A percentile compares a stretch with the other conserved stretches of the same genome.
phyloP scores from a whole-genome alignment of 1,284 basidiomycete genomes.

The Irpex sp. region DNA sequence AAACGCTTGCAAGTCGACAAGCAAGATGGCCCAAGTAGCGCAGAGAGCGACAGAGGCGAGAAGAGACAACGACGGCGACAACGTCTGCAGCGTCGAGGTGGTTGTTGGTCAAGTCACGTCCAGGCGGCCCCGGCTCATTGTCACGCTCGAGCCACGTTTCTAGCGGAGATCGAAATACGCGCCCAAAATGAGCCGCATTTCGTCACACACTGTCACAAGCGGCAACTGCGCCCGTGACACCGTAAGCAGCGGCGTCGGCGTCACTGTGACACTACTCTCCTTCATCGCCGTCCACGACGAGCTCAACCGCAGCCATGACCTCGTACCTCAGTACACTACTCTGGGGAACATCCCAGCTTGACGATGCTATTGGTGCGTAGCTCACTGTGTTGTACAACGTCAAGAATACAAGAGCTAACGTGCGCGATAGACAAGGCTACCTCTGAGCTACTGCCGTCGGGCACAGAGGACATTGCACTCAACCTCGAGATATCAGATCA shows the following conservation, averaged over 20 bases:
- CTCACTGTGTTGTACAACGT: neutral
- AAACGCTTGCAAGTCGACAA: conserved; percentile 2
- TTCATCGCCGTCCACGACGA: conserved; percentile 14
- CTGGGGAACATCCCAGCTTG: conserved; percentile 74
- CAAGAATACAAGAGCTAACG: neutral
- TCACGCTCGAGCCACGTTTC: conserved; percentile 12
- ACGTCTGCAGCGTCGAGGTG: conserved; percentile 20
- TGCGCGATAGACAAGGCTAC: conserved; percentile 77
- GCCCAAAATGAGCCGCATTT: neutral
- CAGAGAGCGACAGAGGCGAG: conserved; percentile 4
- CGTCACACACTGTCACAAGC: conserved; percentile 8
- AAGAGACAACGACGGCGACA: conserved; percentile 14
- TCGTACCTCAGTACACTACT: conserved; percentile 56
- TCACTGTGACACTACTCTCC: conserved; percentile 6
- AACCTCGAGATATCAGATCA: conserved; percentile 97
- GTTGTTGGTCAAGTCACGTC: conserved; percentile 24
- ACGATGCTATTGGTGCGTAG: conserved; percentile 69
- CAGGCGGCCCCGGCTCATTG: conserved; percentile 20
- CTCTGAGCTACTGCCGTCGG: conserved; percentile 80
- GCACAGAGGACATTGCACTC: conserved; percentile 87
- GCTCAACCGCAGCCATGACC: conserved; percentile 27
- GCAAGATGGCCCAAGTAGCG: conserved; percentile 1
- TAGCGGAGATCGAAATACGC: conserved; percentile 12
- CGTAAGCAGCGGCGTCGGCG: conserved; percentile 3
- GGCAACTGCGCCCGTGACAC: neutral